phyloP scores from a whole-genome alignment of 192 early-diverging fungal genomes.

The Coemansia sp. region DNA sequence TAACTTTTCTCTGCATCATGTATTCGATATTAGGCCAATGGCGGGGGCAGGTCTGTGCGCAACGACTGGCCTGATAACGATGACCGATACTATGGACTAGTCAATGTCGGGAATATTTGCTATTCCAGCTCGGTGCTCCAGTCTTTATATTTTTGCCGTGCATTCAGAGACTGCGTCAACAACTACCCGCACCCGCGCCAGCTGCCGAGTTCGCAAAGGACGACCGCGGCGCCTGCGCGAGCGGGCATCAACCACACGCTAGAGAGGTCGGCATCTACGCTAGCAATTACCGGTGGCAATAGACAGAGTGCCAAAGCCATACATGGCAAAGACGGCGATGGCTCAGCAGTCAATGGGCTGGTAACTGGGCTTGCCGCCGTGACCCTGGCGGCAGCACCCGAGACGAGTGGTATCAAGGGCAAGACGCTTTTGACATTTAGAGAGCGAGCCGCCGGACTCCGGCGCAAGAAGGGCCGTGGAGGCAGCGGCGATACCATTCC shows the following conservation, averaged over 20 bases:
- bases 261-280: slow-evolving; percentile 8
- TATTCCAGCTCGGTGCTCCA: slow-evolving; percentile 97
- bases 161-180: slow-evolving; percentile 91
- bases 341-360: neutral
- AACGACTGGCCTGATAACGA: slow-evolving; percentile 58
- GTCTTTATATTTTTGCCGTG: slow-evolving; percentile 91
- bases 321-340: neutral
- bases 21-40: slow-evolving; percentile 20
- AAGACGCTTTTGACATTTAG: slow-evolving; percentile 24
- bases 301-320: neutral
- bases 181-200: slow-evolving; percentile 65
- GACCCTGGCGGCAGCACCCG: slow-evolving; percentile 5
- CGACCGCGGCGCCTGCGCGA: slow-evolving; percentile 8
- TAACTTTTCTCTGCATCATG: neutral
- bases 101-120: slow-evolving; percentile 77
- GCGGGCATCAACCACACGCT: neutral
- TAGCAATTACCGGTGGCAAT: neutral
- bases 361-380: neutral
- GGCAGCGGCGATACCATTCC: slow-evolving; percentile 10
- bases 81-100: slow-evolving; percentile 84
- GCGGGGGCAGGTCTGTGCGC: slow-evolving; percentile 14
- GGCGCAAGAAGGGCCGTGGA: slow-evolving; percentile 38
- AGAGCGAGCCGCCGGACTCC: slow-evolving; percentile 38
- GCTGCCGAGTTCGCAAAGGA: slow-evolving; percentile 8
- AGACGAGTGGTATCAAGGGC: neutral